These are phyloP conservation scores for Coemansia sp. DNA, from an alignment of 192 early-diverging fungal genomes.

Conservation along the genomic window DNA sequence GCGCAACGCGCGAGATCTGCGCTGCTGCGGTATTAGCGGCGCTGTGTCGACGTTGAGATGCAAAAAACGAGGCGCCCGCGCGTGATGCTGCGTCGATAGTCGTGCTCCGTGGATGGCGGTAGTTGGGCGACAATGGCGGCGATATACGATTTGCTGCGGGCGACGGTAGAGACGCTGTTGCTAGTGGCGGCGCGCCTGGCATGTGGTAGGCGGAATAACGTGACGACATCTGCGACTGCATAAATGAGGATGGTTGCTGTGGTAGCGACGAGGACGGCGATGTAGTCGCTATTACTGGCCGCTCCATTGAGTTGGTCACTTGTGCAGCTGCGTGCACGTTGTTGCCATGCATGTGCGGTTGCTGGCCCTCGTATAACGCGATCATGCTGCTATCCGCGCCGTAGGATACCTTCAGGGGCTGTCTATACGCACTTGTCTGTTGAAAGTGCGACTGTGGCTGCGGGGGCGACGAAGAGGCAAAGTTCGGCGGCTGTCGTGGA, in stretches of 20 bases:
- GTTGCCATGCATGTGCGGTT: slow-evolving; percentile 16
- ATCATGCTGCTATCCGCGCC: slow-evolving; percentile 10
- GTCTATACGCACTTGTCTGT: not conserved
- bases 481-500: not conserved
- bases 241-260: slow-evolving; percentile 39
- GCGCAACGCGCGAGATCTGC: slow-evolving; percentile 19
- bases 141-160: slow-evolving; percentile 12
- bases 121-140: slow-evolving; percentile 6
- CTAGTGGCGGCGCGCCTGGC: slow-evolving; percentile 16
- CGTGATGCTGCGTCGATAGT: slow-evolving; percentile 14
- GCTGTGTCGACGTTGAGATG: slow-evolving; percentile 10
- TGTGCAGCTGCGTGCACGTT: slow-evolving; percentile 45
- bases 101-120: slow-evolving; percentile 12
- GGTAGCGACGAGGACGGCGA: slow-evolving; percentile 22
- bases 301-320: slow-evolving; percentile 25
- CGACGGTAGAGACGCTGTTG: slow-evolving; percentile 8
- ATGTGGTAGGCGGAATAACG: slow-evolving; percentile 51
- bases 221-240: slow-evolving; percentile 44
- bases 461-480: not conserved
- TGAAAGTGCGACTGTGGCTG: slow-evolving; percentile 1
- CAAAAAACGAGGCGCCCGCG: slow-evolving; percentile 15
- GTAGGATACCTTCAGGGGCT: slow-evolving; percentile 11
- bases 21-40: slow-evolving; percentile 4
- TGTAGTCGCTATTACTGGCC: not conserved
- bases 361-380: slow-evolving; percentile 13